Evolutionary conservation across 225 moss, liverwort and hornwort species (phyloP), one percentile per base, ranked within the genome.

Genomic region (Bryum argenteum): DNA sequence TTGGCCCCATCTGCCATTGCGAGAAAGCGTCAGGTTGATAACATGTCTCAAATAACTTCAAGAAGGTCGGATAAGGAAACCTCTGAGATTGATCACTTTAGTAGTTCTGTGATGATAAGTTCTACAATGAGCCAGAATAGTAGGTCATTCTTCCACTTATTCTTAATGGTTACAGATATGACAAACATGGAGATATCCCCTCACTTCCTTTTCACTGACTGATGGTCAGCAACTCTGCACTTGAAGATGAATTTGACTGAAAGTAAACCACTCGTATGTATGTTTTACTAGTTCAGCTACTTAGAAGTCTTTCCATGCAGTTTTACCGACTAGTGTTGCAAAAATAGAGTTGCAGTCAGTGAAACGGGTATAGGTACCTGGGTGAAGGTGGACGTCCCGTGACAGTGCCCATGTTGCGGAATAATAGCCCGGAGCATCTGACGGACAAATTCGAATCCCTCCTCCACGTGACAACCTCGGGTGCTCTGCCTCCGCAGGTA

Each of bases 351-450:
- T 69, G 70, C 54, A 54, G 28, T 65, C 65, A 66, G 19, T 48
- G 56, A 81, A 76, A 33, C 40, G 73, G 44, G 54, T 61, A 43
- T 66, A 58, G 17, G 54, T 55, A 39, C 11, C 1, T 76, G 55
- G 69, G 76, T 84, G 75, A 74, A 85, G 85, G 85, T 75, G 82
- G 82, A 60, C 82, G 55, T 72, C 44, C 69, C 8, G 77, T 86
- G 45, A 83, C 71, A 16, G 37, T 86, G 65, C 69, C 80, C 58
- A 62, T 68, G 28, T 70, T 86, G 80, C 69, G 52, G 61, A 80
- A 65, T 45, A 75, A 65, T 45, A 75, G 70, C 38, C 55, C 71
- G 10, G 11, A 72, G 45, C 53, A 69, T 58, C 77, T 83, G 3
- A 47, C 78, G 19, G 66, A 62, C 16, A 83, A 75, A 54, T 75